Conservation (phyloP, 2,329 filamentous ascomycete genomes). For the Fragosphaeria purpurea region DNA sequence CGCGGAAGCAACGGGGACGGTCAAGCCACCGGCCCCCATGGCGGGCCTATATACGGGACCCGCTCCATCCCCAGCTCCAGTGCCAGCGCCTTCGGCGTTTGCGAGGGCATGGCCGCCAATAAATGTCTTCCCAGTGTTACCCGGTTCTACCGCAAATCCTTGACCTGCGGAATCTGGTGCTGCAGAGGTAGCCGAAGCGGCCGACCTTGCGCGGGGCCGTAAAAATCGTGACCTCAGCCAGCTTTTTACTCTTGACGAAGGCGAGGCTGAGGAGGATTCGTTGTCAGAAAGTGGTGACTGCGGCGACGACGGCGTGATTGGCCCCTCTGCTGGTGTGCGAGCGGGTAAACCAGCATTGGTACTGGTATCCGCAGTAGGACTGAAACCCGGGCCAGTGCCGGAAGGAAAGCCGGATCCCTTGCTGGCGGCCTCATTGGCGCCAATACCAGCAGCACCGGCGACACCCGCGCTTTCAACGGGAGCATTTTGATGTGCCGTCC, state of each 20-base stretch:
- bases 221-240: slow-evolving; percentile 35
- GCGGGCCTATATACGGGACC: background rate
- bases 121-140: slow-evolving; percentile 19
- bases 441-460: background rate
- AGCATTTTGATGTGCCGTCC: no score
- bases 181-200: slow-evolving; percentile 5
- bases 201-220: slow-evolving; percentile 21
- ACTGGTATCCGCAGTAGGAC: background rate
- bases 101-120: slow-evolving; percentile 32
- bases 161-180: background rate
- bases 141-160: background rate
- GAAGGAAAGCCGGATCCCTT: background rate
- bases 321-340: background rate
- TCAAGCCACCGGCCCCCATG: slow-evolving; percentile 3
- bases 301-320: slow-evolving; percentile 1
- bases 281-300: slow-evolving; percentile 10
- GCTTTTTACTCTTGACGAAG: slow-evolving; percentile 24
- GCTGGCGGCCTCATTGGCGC: background rate
- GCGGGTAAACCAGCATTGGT: background rate
- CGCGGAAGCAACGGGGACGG: background rate
- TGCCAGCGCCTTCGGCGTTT: slow-evolving; percentile 11
- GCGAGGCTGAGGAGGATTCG: slow-evolving; percentile 12
- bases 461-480: no score
- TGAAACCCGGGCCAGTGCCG: background rate
- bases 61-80: background rate